Evolutionary conservation across 208 protist species (phyloP).

Genomic region (Balamuthia mandrillaris): DNA sequence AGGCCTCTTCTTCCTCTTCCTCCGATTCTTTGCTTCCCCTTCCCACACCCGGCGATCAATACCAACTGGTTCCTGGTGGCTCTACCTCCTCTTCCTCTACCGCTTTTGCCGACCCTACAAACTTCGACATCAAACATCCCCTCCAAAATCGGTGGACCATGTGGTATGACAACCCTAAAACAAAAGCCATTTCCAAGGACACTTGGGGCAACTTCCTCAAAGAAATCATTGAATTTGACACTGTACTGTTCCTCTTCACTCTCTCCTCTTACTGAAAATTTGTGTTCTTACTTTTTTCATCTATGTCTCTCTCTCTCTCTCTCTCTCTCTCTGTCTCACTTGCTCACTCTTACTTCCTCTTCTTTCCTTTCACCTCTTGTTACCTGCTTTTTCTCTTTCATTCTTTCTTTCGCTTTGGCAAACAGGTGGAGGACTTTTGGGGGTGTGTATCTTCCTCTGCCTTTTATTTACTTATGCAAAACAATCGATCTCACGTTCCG

Average conservation of each 20-base stretch:
- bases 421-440: conserved; percentile 63
- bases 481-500: not conserved
- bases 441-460: conserved; percentile 23
- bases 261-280: not conserved
- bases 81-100: not conserved
- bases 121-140: conserved; percentile 59
- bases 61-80: too few species aligned
- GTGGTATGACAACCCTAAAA: conserved; percentile 64
- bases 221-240: conserved; percentile 63
- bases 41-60: too few species aligned
- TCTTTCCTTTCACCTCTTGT: too few species aligned
- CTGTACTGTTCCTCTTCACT: not conserved
- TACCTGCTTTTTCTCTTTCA: too few species aligned
- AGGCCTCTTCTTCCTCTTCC: too few species aligned
- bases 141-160: conserved; percentile 66
- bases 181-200: conserved; percentile 37
- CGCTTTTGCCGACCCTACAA: not conserved
- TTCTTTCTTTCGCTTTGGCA: conserved; percentile 38
- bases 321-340: too few species aligned
- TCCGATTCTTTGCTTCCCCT: too few species aligned
- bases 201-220: conserved; percentile 54
- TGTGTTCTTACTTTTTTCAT: not conserved
- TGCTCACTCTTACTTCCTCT: too few species aligned
- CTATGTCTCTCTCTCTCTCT: too few species aligned
- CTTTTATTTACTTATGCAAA: too few species aligned